Percentiles rank a stretch among this genome's conserved stretches.
Evolutionary conservation across 2,329 filamentous ascomycete genomes (phyloP).

Genomic region (Zelopaecilomyces penicillatus): DNA sequence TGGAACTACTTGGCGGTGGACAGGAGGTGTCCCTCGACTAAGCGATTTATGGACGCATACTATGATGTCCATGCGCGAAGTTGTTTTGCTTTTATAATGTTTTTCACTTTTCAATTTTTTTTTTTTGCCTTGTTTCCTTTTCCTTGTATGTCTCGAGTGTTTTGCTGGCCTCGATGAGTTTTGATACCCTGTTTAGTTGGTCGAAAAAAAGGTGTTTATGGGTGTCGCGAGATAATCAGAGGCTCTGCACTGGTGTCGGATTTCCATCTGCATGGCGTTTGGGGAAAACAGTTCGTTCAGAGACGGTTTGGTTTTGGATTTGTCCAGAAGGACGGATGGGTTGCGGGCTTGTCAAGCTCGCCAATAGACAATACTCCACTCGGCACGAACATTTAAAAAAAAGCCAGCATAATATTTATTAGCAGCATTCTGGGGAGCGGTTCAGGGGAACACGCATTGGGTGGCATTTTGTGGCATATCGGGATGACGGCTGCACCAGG

Average conservation of each 20-base stretch:
- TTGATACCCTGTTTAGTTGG: slow-evolving; percentile 17
- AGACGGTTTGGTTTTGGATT: slow-evolving; percentile 8
- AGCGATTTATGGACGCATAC: not conserved
- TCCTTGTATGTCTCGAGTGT: slow-evolving; percentile 6
- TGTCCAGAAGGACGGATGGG: slow-evolving; percentile 5
- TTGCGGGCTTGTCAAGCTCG: slow-evolving; percentile 13
- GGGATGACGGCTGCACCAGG: slow-evolving; percentile 3
- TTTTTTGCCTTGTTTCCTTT: slow-evolving; percentile 6
- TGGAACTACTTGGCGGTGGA: slow-evolving; percentile 69
- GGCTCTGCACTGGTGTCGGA: slow-evolving; percentile 8
- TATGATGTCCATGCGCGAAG: not conserved
- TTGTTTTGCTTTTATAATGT: slow-evolving; percentile 7
- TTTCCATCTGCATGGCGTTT: slow-evolving; percentile 7
- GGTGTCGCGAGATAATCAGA: slow-evolving; percentile 13
- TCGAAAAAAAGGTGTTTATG: slow-evolving; percentile 10
- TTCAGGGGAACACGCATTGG: slow-evolving; percentile 6
- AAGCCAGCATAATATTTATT: slow-evolving; percentile 16
- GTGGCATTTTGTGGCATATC: slow-evolving; percentile 4
- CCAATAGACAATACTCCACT: slow-evolving; percentile 45
- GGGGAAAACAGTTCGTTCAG: slow-evolving; percentile 17
- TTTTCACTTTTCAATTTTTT: slow-evolving; percentile 15
- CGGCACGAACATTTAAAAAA: slow-evolving; percentile 27
- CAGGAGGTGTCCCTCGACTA: slow-evolving; percentile 28
- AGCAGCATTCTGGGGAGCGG: slow-evolving; percentile 19
- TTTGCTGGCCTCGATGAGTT: slow-evolving; percentile 11